Percentiles rank a stretch among this genome's conserved stretches.
These are phyloP conservation scores for Geosmithia flava DNA, from an alignment of 2,329 filamentous ascomycete genomes.

Conservation along the genomic window DNA sequence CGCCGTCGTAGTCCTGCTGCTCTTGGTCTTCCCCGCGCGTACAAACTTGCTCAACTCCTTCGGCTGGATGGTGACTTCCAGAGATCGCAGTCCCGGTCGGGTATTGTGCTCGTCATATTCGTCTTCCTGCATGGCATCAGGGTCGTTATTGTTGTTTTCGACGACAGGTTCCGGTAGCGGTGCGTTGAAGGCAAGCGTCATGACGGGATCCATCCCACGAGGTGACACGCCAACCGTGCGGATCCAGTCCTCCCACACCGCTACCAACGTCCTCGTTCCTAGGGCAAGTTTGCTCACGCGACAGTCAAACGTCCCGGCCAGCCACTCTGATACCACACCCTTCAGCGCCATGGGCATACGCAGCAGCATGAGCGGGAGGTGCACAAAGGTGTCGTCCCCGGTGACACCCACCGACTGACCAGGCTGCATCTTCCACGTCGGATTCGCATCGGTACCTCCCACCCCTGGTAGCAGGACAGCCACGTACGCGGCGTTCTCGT, in stretches of 20 bases:
- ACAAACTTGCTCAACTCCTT: conserved; percentile 34
- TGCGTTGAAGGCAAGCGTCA: conserved; percentile 38
- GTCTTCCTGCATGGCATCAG: conserved; percentile 4
- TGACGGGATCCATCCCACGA: conserved; percentile 28
- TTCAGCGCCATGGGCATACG: conserved; percentile 43
- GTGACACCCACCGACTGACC: conserved; percentile 2
- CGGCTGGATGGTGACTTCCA: conserved; percentile 40
- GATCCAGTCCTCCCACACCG: conserved; percentile 39
- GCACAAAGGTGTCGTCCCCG: conserved; percentile 21
- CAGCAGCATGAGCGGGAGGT: conserved; percentile 39
- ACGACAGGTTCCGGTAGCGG: conserved; percentile 12
- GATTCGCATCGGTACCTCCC: neutral
- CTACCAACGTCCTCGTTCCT: conserved; percentile 35
- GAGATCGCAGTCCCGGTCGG: conserved; percentile 20
- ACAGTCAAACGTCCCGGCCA: conserved; percentile 42
- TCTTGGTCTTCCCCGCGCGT: conserved; percentile 20
- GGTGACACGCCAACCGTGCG: conserved; percentile 19
- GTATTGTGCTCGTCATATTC: conserved; percentile 5
- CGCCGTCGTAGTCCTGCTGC: conserved; percentile 1
- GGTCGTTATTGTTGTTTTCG: neutral
- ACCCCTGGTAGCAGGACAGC: conserved; percentile 35
- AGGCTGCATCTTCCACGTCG: conserved; percentile 9
- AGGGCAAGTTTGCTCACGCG: conserved; percentile 37
- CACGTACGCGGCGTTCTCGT: conserved; percentile 38
- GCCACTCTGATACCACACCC: conserved; percentile 33